Evolutionary conservation across 805 yeast genomes (phyloP), one percentile per base, ranked within the genome.

Genomic region (Wickerhamiella parazyma): DNA sequence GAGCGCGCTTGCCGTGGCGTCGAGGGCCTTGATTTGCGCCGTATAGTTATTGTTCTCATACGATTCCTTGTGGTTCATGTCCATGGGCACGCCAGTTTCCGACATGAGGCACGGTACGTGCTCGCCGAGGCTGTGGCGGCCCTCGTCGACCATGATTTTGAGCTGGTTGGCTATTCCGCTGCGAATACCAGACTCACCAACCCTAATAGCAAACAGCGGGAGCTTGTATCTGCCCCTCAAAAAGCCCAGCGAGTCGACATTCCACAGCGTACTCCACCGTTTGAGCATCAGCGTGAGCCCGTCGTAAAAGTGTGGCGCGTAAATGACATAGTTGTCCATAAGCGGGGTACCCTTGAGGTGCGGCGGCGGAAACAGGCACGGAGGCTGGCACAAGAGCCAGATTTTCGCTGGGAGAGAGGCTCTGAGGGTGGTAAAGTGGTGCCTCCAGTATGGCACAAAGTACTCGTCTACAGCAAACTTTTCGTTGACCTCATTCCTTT

Each of bases 11-110:
- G 78, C 70, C 34, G 85, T 55, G 0, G 94, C 93, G 62, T 87
- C 96, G 55, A 83, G 62, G 0, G 95, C 94, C 11, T 71, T 63
- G 7, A 79, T 78, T 53, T 87, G 95, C 1, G 83, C 68, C 4
- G 67, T 57, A 56, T 74, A 86, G 47, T 74, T 72, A 0, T 83
- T 81, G 47, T 65, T 68, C 1, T 58, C 56, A 53, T 72, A 85
- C 0, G 94, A 81, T 43, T 62, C 66, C 55, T 80, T 82, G 47
- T 73, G 69, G 57, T 86, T 86, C 95, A 87, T 82, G 59, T 87
- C 94, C 60, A 79, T 83, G 3, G 96, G 96, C 80, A 86, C 82
- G 4, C 96, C 96, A 8, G 87, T 84, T 59, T 87, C 96, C 1
- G 93, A 75, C 68, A 87, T 75, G 29, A 86, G 63, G 4, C 79